A percentile compares a stretch with the other conserved stretches of the same genome.
Evolutionary conservation across 139 green algal genomes (phyloP).

Genomic region (Medakamo hakoo): DNA sequence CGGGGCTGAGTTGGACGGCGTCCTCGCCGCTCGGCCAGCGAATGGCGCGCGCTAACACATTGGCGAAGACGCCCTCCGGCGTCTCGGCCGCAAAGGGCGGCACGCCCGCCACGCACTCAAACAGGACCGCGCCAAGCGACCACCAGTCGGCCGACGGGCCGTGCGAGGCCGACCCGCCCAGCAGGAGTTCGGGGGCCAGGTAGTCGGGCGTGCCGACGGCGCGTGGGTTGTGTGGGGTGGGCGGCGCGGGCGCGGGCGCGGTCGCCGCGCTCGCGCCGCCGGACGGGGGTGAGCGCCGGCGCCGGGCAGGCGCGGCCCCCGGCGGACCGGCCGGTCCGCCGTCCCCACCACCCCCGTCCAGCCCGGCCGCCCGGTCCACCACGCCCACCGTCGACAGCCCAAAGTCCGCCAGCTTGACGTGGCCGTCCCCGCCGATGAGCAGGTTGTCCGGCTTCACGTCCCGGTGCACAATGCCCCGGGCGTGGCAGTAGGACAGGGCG

Average conservation of each 20-base stretch:
- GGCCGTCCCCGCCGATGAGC: conserved; percentile 69
- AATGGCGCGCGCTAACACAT: conserved; percentile 61
- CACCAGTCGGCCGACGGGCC: conserved; percentile 82
- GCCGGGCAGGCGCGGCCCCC: too few relatives aligned
- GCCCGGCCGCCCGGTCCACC: conserved; percentile 10
- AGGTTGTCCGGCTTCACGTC: conserved; percentile 98
- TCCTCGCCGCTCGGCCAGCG: conserved; percentile 13
- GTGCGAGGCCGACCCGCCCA: conserved; percentile 53
- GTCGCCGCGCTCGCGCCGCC: too few relatives aligned
- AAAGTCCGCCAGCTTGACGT: conserved; percentile 93
- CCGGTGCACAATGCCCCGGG: conserved; percentile 77
- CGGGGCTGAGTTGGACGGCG: neutral
- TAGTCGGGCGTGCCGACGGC: conserved; percentile 89
- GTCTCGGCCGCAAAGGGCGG: conserved; percentile 78
- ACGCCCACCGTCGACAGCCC: conserved; percentile 15
- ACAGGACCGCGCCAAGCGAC: conserved; percentile 74
- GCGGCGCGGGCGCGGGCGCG: neutral
- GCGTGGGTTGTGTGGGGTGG: too few relatives aligned
- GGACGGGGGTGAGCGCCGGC: too few relatives aligned
- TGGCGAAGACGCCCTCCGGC: conserved; percentile 83
- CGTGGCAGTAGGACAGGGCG: conserved; percentile 90
- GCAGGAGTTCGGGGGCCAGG: conserved; percentile 77
- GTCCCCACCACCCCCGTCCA: neutral
- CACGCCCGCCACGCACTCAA: conserved; percentile 60
- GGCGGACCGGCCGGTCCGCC: too few relatives aligned